phyloP scores from a whole-genome alignment of 768 basidiomycete species.

The Russula sp. region DNA sequence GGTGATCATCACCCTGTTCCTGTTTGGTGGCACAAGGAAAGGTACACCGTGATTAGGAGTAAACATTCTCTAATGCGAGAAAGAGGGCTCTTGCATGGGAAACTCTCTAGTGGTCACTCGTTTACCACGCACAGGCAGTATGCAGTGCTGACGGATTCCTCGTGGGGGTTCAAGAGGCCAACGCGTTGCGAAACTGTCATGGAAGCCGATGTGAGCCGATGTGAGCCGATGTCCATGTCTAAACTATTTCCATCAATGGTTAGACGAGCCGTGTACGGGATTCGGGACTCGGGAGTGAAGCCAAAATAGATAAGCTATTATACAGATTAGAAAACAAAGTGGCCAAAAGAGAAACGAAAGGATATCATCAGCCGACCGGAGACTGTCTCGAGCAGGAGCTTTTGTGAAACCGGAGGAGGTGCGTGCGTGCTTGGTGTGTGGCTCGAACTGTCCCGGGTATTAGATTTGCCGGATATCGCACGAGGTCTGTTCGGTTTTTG shows the following conservation, averaged over 20 bases:
- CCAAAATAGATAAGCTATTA: too few relatives aligned
- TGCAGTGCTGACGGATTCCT: conserved; percentile 6
- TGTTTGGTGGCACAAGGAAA: too few relatives aligned
- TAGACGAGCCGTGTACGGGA: not conserved
- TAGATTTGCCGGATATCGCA: not conserved
- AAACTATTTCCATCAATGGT: not conserved
- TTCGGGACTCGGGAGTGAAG: not conserved
- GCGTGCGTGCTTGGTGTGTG: too few relatives aligned
- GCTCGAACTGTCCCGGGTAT: not conserved
- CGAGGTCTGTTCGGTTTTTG: not conserved
- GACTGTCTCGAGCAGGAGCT: not conserved
- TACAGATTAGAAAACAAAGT: not conserved
- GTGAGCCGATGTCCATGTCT: too few relatives aligned
- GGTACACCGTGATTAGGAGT: too few relatives aligned
- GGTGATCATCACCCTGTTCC: too few relatives aligned
- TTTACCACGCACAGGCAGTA: conserved; percentile 1
- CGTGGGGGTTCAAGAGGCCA: not conserved
- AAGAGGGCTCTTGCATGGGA: not conserved
- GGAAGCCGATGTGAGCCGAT: not conserved
- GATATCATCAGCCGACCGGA: not conserved
- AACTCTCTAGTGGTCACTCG: not conserved
- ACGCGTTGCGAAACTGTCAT: not conserved
- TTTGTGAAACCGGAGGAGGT: not conserved
- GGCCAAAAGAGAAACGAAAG: not conserved
- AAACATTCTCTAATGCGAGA: not conserved